phyloP scores from a whole-genome alignment of 352 stramenopile genomes.

The Phytophthora rubi region DNA sequence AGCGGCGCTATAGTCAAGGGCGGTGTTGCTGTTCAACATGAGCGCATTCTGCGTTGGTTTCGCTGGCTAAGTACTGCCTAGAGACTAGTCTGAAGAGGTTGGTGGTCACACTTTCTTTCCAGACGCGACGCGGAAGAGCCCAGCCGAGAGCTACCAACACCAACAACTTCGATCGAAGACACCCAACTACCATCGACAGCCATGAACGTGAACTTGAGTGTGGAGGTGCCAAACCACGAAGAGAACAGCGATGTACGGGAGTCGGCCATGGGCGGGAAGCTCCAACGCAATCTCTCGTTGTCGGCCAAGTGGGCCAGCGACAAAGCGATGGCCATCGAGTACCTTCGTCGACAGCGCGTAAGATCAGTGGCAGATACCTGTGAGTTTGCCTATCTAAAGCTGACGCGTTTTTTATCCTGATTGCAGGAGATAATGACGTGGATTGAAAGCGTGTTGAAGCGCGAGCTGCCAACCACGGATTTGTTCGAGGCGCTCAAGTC shows the following conservation, averaged over 20 bases:
- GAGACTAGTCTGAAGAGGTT: neutral
- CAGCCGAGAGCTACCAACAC: constrained; percentile 6
- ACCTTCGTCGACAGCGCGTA: constrained; percentile 73
- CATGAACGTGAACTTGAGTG: constrained; percentile 55
- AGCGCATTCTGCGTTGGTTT: constrained; percentile 34
- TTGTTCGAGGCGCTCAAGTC: constrained; percentile 75
- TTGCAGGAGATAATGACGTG: constrained; percentile 71
- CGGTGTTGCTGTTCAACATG: constrained; percentile 10
- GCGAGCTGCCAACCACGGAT: constrained; percentile 58
- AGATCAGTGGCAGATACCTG: too few species aligned
- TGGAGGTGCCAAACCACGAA: constrained; percentile 41
- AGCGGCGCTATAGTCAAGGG: constrained; percentile 13
- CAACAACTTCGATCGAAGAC: constrained; percentile 11
- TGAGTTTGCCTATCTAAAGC: neutral
- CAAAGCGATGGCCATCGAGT: constrained; percentile 76
- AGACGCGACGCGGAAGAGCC: constrained; percentile 27
- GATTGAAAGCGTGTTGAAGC: constrained; percentile 74
- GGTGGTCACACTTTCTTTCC: constrained; percentile 29
- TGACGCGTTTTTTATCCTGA: constrained; percentile 4
- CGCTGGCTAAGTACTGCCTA: constrained; percentile 15
- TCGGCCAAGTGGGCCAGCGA: constrained; percentile 82
- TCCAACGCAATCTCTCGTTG: constrained; percentile 70
- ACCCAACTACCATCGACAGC: constrained; percentile 1
- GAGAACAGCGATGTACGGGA: constrained; percentile 33
- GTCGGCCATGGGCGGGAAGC: constrained; percentile 69